These are phyloP conservation scores for Zymoseptoria crescenta DNA, from an alignment of 2,329 filamentous ascomycete genomes.

Conservation along the genomic window DNA sequence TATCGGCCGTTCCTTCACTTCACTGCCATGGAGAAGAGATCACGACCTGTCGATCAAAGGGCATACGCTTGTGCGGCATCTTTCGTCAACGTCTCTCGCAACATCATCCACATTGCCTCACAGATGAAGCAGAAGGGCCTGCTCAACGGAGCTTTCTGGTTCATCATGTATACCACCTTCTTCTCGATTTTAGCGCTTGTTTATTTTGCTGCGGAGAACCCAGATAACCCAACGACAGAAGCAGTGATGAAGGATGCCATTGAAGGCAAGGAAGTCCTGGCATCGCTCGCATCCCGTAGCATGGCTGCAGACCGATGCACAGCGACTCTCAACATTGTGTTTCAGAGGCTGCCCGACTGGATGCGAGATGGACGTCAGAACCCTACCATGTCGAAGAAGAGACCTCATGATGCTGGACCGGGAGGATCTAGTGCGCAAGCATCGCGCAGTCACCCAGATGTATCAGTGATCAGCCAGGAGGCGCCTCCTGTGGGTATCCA, in stretches of 20 bases:
- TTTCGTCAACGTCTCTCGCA: constrained; percentile 57
- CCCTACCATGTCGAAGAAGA: constrained; percentile 39
- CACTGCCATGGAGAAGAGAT: constrained; percentile 53
- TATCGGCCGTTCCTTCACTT: constrained; percentile 82
- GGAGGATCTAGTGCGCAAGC: constrained; percentile 1
- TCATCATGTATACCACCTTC: constrained; percentile 76
- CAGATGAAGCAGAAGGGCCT: constrained; percentile 69
- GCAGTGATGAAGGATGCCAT: constrained; percentile 80
- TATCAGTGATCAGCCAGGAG: constrained; percentile 14
- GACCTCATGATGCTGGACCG: constrained; percentile 31
- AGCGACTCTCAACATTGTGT: constrained; percentile 66
- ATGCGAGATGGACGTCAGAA: constrained; percentile 40
- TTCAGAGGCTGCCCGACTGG: constrained; percentile 67
- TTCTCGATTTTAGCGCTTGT: constrained; percentile 72
- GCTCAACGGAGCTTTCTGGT: constrained; percentile 79
- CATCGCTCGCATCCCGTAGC: constrained; percentile 70
- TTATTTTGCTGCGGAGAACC: constrained; percentile 74
- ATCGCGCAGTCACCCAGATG: constrained; percentile 24
- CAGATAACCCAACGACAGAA: constrained; percentile 62
- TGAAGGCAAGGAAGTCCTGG: constrained; percentile 75
- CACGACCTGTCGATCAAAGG: constrained; percentile 58
- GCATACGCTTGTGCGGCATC: constrained; percentile 68
- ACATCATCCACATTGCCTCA: constrained; percentile 72
- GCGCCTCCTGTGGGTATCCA: constrained; percentile 5
- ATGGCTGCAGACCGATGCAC: constrained; percentile 85